Conservation (phyloP, 2,329 filamentous ascomycete genomes). For the Fusarium fracticaudum region DNA sequence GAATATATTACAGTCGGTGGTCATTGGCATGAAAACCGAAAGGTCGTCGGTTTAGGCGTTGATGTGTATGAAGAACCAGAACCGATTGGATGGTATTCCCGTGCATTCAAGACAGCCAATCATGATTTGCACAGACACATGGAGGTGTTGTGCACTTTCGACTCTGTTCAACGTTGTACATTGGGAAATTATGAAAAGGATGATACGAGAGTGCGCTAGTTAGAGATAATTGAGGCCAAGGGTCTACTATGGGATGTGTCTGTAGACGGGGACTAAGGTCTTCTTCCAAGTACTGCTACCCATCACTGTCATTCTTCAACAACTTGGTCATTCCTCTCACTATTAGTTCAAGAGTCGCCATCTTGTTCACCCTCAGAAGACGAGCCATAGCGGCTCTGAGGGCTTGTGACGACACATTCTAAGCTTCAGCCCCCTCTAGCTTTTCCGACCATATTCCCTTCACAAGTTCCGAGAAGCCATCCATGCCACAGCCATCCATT, state of each 20-base stretch:
- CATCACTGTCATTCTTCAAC: neutral
- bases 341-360: neutral
- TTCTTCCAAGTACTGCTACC: neutral
- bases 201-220: neutral
- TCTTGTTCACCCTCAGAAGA: neutral
- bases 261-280: neutral
- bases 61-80: neutral
- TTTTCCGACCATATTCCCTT: neutral
- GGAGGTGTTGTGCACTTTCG: neutral
- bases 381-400: neutral
- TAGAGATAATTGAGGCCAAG: too few species aligned
- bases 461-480: neutral
- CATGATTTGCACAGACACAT: neutral
- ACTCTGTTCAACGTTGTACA: neutral
- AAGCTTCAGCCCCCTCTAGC: neutral
- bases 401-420: neutral
- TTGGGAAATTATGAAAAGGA: neutral
- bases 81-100: neutral
- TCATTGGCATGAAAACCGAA: neutral
- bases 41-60: neutral
- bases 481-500: neutral
- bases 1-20: neutral
- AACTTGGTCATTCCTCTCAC: neutral
- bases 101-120: neutral
- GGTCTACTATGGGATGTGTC: neutral